Percentiles rank a stretch among this genome's conserved stretches.
These are phyloP conservation scores for Ammopiptanthus mongolicus DNA, from an alignment of 306 rosid genomes.

Conservation along the genomic window DNA sequence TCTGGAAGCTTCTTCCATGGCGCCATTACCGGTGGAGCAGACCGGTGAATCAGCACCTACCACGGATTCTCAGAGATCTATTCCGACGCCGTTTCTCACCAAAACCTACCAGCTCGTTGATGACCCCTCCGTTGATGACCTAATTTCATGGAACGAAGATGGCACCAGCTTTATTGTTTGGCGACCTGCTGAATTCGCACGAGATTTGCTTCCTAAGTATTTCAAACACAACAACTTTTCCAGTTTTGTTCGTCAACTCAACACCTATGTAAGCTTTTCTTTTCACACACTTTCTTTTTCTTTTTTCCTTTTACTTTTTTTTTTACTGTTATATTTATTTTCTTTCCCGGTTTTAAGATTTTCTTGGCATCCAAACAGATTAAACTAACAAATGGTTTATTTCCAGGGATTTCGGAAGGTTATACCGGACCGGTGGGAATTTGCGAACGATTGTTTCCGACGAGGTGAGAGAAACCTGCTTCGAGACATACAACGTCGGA, in stretches of 20 bases:
- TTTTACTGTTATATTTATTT: not conserved
- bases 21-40: slow-evolving; percentile 66
- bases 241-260: slow-evolving; percentile 95
- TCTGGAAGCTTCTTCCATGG: slow-evolving; percentile 51
- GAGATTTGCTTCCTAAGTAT: slow-evolving; percentile 89
- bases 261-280: slow-evolving; percentile 58
- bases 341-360: not conserved
- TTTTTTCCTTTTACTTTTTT: not conserved
- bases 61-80: slow-evolving; percentile 63
- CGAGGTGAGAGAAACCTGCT: slow-evolving; percentile 73
- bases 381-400: not conserved
- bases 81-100: slow-evolving; percentile 88
- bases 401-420: slow-evolving; percentile 90
- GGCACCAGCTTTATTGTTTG: slow-evolving; percentile 83
- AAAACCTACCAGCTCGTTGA: slow-evolving; percentile 85
- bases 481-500: slow-evolving; percentile 85
- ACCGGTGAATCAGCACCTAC: slow-evolving; percentile 47
- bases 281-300: too few relatives aligned
- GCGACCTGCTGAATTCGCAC: slow-evolving; percentile 94
- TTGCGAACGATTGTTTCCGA: slow-evolving; percentile 69
- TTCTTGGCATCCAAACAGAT: not conserved
- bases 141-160: slow-evolving; percentile 88
- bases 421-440: slow-evolving; percentile 99
- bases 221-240: slow-evolving; percentile 94
- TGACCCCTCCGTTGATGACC: slow-evolving; percentile 70